Conservation (phyloP, 2,329 filamentous ascomycete genomes). For the Neopestalotiopsis clavispora region DNA sequence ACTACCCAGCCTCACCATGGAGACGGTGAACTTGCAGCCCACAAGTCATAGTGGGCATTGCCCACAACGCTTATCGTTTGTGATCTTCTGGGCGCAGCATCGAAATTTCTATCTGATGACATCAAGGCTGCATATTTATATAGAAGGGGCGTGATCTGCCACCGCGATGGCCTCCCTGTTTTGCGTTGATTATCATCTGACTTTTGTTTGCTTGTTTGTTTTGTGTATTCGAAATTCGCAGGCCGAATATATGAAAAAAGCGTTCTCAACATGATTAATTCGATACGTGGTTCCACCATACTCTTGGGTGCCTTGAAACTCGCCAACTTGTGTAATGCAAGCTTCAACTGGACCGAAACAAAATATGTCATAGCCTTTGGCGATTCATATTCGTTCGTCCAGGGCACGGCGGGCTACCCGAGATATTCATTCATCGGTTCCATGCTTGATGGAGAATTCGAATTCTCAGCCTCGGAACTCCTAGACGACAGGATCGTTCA, state of each 20-base stretch:
- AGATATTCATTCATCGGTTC: constrained; percentile 57
- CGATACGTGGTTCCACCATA: not conserved
- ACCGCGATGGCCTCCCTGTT: not conserved
- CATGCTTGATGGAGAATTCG: constrained; percentile 38
- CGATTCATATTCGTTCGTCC: constrained; percentile 52
- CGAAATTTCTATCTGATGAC: not conserved
- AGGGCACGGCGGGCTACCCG: constrained; percentile 49
- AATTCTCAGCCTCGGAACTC: constrained; percentile 45
- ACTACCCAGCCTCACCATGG: not conserved
- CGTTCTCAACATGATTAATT: not conserved
- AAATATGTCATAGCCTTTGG: constrained; percentile 43
- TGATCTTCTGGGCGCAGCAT: not conserved
- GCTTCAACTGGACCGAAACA: not conserved
- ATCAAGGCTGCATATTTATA: not conserved
- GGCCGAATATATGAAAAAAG: not conserved
- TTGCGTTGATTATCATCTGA: not conserved
- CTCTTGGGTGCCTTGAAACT: not conserved
- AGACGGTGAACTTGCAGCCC: not conserved
- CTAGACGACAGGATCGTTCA: constrained; percentile 48
- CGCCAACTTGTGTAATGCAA: not conserved
- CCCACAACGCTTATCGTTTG: not conserved
- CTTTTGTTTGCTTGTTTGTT: not conserved
- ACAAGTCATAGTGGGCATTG: not conserved
- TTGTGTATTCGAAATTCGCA: not conserved
- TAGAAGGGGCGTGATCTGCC: not conserved